Evolutionary conservation across 371 early-diverging fungal species (phyloP).

Genomic region (Circinella minor): DNA sequence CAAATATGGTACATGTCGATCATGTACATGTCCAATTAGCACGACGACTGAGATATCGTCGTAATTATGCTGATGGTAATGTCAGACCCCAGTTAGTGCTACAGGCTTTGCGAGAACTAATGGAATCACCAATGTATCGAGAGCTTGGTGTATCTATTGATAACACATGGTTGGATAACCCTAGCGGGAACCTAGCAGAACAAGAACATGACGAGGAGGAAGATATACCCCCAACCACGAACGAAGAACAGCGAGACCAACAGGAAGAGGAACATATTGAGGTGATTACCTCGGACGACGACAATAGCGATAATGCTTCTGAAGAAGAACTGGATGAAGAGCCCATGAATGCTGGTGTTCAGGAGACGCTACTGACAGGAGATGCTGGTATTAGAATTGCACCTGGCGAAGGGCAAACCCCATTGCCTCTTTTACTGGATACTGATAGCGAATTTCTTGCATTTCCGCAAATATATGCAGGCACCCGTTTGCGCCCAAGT

Average conservation of each 20-base stretch:
- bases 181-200: neutral
- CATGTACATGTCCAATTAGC: conserved; percentile 4
- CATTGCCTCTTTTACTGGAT: conserved; percentile 5
- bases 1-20: neutral
- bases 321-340: conserved; percentile 6
- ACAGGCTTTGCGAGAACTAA: neutral
- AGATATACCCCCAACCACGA: too few species aligned
- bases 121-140: conserved; percentile 3
- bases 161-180: conserved; percentile 8
- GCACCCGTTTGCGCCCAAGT: neutral
- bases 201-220: too few species aligned
- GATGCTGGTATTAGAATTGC: neutral
- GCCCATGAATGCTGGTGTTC: conserved; percentile 5
- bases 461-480: neutral
- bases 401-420: conserved; percentile 6
- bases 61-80: conserved; percentile 9
- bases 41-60: neutral
- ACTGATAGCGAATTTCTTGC: conserved; percentile 7
- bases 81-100: neutral
- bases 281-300: too few species aligned
- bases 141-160: conserved; percentile 7
- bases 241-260: too few species aligned
- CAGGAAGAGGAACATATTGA: too few species aligned
- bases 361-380: conserved; percentile 4
- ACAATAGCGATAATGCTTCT: too few species aligned